Base-by-base conservation (phyloP, 805 yeast genomes). In the Metschnikowia gelsemii region DNA sequence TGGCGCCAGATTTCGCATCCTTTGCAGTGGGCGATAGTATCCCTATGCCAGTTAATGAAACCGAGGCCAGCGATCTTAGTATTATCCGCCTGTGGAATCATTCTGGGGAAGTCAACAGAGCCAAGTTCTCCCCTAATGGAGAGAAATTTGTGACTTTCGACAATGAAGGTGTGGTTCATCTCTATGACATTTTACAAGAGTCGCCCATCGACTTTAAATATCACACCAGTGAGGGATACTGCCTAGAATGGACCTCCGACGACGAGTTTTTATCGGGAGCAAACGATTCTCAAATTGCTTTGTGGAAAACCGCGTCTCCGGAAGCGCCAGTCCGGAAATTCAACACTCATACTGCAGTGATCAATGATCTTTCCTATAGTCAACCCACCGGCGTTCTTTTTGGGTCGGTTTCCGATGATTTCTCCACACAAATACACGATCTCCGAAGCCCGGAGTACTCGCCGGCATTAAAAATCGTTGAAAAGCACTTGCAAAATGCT, bases 391-490 rank as follows among this genome's bases (percentile, higher is more conserved):
- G 42, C 54, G 67, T 21, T 40, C 84, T 22, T 76, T 50, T 87
- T 51, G 91, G 82, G 1, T 79, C 91, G 3, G 89, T 77, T 4
- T 70, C 87, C 22, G 95, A 86, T 58, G 89, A 84, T 55, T 68
- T 67, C 35, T 59, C 79, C 1, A 63, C 85, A 17, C 80, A 80
- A 36, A 65, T 88, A 27, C 79, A 76, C 48, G 91, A 84, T 55
- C 62, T 72, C 16, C 72, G 88, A 54, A 45, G 49, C 11, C 40
- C 47, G 3, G 51, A 45, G 13, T 45, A 54, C 8, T 47, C 66
- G 1, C 76, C 81, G 3, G 70, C 73, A 4, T 68, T 80, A 42
- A 64, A 65, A 21, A 61, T 75, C 18, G 59, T 69, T 19, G 68
- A 72, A 35, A 65, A 64, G 2, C 83, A 75, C 34, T 78, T 80